A percentile compares a stretch with the other conserved stretches of the same genome.
These are phyloP conservation scores for Candida incommunis DNA, from an alignment of 805 yeast genomes.

Conservation along the genomic window DNA sequence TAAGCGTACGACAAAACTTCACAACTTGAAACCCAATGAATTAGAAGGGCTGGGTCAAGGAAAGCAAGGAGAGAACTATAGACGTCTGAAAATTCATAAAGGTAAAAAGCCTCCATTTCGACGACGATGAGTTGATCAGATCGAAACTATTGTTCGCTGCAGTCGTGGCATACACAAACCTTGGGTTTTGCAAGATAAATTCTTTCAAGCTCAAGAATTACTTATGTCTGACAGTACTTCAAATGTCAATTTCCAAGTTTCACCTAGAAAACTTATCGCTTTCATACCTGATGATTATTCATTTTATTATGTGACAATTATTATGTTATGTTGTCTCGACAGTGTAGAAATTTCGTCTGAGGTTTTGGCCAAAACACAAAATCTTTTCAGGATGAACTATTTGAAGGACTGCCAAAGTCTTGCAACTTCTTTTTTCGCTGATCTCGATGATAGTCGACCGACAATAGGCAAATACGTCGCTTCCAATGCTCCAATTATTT, in stretches of 20 bases:
- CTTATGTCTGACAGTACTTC: too few species aligned
- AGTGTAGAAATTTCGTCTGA: too few species aligned
- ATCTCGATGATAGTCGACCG: slow-evolving; percentile 19
- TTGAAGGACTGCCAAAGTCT: slow-evolving; percentile 14
- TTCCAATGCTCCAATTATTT: slow-evolving; percentile 24
- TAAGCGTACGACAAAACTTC: neutral
- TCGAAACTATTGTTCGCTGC: too few species aligned
- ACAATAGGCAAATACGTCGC: slow-evolving; percentile 13
- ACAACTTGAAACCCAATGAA: neutral
- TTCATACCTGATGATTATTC: too few species aligned
- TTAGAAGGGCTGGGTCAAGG: neutral
- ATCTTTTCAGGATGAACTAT: neutral
- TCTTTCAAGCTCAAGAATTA: too few species aligned
- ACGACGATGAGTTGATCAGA: neutral
- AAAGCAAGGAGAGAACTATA: neutral
- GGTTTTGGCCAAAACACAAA: neutral
- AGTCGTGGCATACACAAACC: too few species aligned
- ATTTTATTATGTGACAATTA: too few species aligned
- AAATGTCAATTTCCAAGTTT: too few species aligned
- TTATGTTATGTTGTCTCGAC: too few species aligned
- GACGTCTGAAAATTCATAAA: neutral
- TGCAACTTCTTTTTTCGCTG: slow-evolving; percentile 18
- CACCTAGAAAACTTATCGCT: too few species aligned
- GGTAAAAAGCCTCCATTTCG: neutral
- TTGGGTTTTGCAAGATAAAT: too few species aligned